Evolutionary conservation across 768 basidiomycete genomes (phyloP).

Genomic region (Chalciporus pseudorubinellus): DNA sequence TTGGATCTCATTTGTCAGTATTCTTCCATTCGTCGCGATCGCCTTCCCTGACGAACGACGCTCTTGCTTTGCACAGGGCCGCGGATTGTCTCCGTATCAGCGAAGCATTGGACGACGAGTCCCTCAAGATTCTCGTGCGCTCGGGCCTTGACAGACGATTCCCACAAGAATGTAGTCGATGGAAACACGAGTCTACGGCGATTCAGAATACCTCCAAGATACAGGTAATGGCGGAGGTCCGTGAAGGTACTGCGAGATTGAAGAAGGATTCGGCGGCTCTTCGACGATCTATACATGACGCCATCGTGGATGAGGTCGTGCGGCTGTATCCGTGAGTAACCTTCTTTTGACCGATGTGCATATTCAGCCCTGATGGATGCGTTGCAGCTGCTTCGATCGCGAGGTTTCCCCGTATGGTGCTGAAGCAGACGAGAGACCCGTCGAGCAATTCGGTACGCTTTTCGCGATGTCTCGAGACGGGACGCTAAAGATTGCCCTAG

Average conservation of each 20-base stretch:
- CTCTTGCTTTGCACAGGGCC: constrained; percentile 8
- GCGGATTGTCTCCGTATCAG: constrained; percentile 24
- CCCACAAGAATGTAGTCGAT: constrained; percentile 17
- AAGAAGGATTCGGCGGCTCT: constrained; percentile 11
- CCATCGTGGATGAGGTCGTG: constrained; percentile 16
- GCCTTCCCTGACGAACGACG: neutral
- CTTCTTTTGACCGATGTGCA: neutral
- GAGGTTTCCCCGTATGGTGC: constrained; percentile 3
- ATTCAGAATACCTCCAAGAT: neutral
- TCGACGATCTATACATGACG: constrained; percentile 17
- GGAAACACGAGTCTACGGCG: constrained; percentile 17
- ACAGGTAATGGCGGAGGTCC: neutral
- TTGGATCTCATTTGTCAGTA: constrained; percentile 22
- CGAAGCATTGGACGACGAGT: constrained; percentile 23
- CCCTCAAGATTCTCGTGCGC: constrained; percentile 25
- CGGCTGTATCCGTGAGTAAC: constrained; percentile 7
- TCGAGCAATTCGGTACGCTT: constrained; percentile 4
- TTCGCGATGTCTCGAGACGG: too few relatives aligned
- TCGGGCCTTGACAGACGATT: constrained; percentile 32
- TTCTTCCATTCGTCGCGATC: neutral
- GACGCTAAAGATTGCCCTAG: constrained; percentile 5
- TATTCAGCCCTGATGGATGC: neutral
- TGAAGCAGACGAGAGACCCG: neutral
- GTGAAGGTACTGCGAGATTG: constrained; percentile 17
- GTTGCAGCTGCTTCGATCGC: constrained; percentile 16